Evolutionary conservation across 2,329 filamentous ascomycete genomes (phyloP).

Genomic region (Cucurbitaria berberidis): DNA sequence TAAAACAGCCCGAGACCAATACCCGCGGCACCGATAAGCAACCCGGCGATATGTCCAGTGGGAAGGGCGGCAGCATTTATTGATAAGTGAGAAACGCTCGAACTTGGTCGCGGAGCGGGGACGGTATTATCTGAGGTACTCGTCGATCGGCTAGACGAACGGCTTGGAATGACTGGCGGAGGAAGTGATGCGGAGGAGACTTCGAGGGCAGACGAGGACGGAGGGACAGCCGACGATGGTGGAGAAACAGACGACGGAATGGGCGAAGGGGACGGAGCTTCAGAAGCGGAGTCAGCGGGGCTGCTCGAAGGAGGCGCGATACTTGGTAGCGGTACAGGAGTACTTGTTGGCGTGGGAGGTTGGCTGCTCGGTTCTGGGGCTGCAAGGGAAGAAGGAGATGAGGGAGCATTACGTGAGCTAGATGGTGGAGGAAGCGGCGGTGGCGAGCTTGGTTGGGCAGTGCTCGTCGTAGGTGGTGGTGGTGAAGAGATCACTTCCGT

Average conservation of each 20-base stretch:
- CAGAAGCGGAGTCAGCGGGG: constrained; percentile 29
- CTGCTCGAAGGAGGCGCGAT: constrained; percentile 26
- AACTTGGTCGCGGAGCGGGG: constrained; percentile 10
- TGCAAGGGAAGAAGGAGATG: constrained; percentile 17
- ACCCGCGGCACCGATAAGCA: constrained; percentile 33
- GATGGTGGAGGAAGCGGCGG: constrained; percentile 6
- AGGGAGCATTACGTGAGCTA: constrained; percentile 11
- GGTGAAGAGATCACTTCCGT: constrained; percentile 6
- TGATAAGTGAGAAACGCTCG: constrained; percentile 12
- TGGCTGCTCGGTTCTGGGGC: constrained; percentile 19
- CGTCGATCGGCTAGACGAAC: constrained; percentile 14
- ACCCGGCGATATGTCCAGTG: constrained; percentile 25
- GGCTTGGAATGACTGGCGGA: constrained; percentile 10
- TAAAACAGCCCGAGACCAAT: constrained; percentile 33
- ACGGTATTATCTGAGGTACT: constrained; percentile 6
- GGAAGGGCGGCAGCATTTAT: constrained; percentile 18
- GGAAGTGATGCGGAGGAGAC: not conserved
- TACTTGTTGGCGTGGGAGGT: constrained; percentile 8
- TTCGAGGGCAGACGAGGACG: not conserved
- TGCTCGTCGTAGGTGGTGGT: constrained; percentile 11
- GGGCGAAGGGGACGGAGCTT: constrained; percentile 15
- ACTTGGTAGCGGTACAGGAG: constrained; percentile 4
- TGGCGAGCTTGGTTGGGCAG: constrained; percentile 4
- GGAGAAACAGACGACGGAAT: not conserved
- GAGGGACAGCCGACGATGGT: not conserved